Percentiles rank a stretch among this genome's conserved stretches.
Evolutionary conservation across 1,284 basidiomycete species (phyloP).

Genomic region (Vanrija sp.): DNA sequence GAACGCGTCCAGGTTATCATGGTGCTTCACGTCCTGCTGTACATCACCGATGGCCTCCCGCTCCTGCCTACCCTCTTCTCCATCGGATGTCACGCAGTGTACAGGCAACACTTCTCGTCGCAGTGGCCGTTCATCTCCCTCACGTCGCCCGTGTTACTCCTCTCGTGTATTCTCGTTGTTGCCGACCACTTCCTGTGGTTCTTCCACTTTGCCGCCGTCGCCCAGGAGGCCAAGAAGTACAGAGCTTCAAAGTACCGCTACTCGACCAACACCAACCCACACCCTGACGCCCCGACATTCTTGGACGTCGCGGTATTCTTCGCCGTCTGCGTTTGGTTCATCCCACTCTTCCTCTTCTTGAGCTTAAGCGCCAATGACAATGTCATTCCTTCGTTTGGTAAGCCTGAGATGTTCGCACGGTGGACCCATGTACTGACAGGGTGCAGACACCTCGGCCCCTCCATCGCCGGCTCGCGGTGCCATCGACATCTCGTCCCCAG

Average conservation of each 20-base stretch:
- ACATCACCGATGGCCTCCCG: slow-evolving; percentile 73
- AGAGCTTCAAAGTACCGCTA: slow-evolving; percentile 48
- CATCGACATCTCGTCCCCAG: slow-evolving; percentile 31
- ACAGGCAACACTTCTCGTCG: slow-evolving; percentile 82
- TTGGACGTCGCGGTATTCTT: slow-evolving; percentile 29
- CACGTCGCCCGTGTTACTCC: slow-evolving; percentile 72
- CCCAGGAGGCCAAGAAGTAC: slow-evolving; percentile 53
- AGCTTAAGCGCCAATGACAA: slow-evolving; percentile 93
- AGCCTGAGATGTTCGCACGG: slow-evolving; percentile 67
- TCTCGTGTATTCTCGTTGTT: slow-evolving; percentile 76
- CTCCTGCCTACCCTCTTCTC: slow-evolving; percentile 70
- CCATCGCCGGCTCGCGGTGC: slow-evolving; percentile 22
- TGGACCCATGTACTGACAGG: slow-evolving; percentile 58
- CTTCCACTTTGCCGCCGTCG: slow-evolving; percentile 73
- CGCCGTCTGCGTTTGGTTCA: slow-evolving; percentile 72
- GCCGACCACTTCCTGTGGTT: slow-evolving; percentile 91
- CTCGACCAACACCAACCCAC: slow-evolving; percentile 32
- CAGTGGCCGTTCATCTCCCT: slow-evolving; percentile 88
- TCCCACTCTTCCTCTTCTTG: slow-evolving; percentile 84
- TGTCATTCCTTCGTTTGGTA: slow-evolving; percentile 63
- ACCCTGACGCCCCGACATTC: slow-evolving; percentile 7
- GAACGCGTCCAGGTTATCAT: slow-evolving; percentile 63
- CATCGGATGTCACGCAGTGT: slow-evolving; percentile 74
- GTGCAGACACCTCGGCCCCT: slow-evolving; percentile 53
- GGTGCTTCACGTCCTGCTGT: slow-evolving; percentile 68